Evolutionary conservation across 2,329 filamentous ascomycete species (phyloP).

Genomic region (Diaporthe sp.): DNA sequence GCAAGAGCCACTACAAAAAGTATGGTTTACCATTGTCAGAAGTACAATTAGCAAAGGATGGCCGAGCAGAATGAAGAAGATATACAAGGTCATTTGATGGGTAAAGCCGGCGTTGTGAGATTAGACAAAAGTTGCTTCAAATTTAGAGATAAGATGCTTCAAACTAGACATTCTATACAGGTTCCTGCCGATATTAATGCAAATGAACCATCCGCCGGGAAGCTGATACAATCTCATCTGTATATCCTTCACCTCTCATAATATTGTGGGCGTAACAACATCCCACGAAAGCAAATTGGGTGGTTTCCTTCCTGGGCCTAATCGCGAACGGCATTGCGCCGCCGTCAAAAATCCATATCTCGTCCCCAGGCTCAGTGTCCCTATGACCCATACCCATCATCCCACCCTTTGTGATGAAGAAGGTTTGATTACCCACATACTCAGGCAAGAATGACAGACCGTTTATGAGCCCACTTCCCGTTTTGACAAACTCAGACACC

Average conservation of each 20-base stretch:
- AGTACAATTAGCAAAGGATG: too few species aligned
- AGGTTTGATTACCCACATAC: conserved; percentile 12
- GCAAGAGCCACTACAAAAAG: too few species aligned
- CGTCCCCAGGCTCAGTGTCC: conserved; percentile 5
- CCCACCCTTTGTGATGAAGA: conserved; percentile 4
- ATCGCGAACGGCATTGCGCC: not conserved
- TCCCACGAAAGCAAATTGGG: not conserved
- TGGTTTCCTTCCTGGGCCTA: not conserved
- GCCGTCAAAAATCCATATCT: conserved; percentile 16
- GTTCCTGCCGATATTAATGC: not conserved
- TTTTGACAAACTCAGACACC: conserved; percentile 2
- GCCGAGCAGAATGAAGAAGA: accelerated
- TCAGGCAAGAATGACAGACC: not conserved
- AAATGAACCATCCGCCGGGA: not conserved
- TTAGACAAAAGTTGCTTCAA: too few species aligned
- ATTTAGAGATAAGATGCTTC: too few species aligned
- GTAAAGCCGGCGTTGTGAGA: too few species aligned
- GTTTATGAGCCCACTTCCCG: not conserved
- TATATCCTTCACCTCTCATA: not conserved
- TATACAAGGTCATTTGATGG: too few species aligned
- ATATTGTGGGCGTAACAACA: not conserved
- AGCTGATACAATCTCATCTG: not conserved
- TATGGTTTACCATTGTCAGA: too few species aligned
- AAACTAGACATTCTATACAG: too few species aligned
- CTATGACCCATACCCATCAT: conserved; percentile 13